Conservation (phyloP, 2,329 filamentous ascomycete genomes). For the Blumeria hordei region DNA sequence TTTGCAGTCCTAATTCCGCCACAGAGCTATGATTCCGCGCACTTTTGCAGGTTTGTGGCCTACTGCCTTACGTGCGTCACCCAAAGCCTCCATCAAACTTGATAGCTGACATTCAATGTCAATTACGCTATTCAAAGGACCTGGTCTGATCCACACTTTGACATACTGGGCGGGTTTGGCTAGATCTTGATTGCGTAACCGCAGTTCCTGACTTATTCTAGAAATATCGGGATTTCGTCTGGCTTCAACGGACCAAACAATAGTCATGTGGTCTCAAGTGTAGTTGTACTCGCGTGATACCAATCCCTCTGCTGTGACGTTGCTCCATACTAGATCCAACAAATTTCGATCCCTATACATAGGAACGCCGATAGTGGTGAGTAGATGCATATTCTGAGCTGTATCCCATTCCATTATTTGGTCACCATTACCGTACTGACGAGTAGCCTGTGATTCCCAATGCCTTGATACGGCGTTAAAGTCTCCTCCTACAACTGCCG, state of each 20-base stretch:
- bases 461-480: background rate
- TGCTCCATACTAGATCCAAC: background rate
- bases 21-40: no score
- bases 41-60: no score
- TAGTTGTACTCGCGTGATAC: background rate
- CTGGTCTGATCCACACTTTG: background rate
- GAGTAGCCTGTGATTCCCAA: background rate
- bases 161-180: background rate
- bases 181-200: background rate
- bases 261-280: background rate
- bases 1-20: no score
- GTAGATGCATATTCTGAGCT: background rate
- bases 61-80: no score
- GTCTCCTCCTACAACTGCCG: background rate
- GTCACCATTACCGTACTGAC: background rate
- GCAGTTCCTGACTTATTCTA: background rate
- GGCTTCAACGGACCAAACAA: background rate
- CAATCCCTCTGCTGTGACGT: background rate
- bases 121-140: background rate
- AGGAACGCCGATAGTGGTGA: background rate
- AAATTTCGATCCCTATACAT: background rate
- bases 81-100: no score
- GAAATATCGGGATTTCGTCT: background rate
- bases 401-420: background rate
- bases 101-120: background rate